Percentiles rank a stretch among this genome's conserved stretches.
phyloP scores from a whole-genome alignment of 179 eudicot species.

The Beta corolliflora region DNA sequence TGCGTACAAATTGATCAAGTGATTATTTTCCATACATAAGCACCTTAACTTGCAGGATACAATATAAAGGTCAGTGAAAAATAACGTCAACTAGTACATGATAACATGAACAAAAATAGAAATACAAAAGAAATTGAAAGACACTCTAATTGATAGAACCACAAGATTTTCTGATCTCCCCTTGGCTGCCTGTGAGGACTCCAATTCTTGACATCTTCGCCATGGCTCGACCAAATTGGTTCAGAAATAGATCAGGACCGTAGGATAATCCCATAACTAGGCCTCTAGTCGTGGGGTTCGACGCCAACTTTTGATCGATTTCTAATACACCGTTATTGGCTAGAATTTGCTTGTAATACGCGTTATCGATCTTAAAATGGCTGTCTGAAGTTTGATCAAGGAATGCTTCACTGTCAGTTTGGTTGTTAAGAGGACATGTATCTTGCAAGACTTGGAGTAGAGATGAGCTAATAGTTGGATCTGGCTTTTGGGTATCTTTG shows the following conservation, averaged over 20 bases:
- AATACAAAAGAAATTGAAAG: too few species aligned
- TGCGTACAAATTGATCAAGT: too few species aligned
- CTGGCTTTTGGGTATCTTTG: slow-evolving; percentile 27
- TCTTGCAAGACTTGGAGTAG: slow-evolving; percentile 22
- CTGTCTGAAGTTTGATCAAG: slow-evolving; percentile 38
- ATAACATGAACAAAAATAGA: too few species aligned
- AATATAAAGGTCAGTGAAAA: too few species aligned
- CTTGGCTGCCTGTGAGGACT: slow-evolving; percentile 23
- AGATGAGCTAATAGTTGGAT: slow-evolving; percentile 33
- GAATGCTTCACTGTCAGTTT: slow-evolving; percentile 15
- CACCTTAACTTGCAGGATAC: too few species aligned
- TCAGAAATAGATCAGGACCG: slow-evolving; percentile 7
- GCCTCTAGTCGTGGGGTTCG: slow-evolving; percentile 7
- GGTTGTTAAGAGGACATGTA: slow-evolving; percentile 29
- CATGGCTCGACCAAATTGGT: slow-evolving; percentile 25
- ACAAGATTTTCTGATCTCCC: slow-evolving; percentile 18
- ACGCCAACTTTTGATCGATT: slow-evolving; percentile 25
- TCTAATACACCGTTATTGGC: slow-evolving; percentile 26
- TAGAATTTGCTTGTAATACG: slow-evolving; percentile 22
- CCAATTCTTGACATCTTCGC: slow-evolving; percentile 24
- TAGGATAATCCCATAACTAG: slow-evolving; percentile 17
- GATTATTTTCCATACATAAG: too few species aligned
- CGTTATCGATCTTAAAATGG: slow-evolving; percentile 23
- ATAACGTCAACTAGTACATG: too few species aligned
- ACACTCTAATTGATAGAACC: background rate